Evolutionary conservation across 179 eudicot genomes (phyloP).

Genomic region (Carnegiea gigantea): DNA sequence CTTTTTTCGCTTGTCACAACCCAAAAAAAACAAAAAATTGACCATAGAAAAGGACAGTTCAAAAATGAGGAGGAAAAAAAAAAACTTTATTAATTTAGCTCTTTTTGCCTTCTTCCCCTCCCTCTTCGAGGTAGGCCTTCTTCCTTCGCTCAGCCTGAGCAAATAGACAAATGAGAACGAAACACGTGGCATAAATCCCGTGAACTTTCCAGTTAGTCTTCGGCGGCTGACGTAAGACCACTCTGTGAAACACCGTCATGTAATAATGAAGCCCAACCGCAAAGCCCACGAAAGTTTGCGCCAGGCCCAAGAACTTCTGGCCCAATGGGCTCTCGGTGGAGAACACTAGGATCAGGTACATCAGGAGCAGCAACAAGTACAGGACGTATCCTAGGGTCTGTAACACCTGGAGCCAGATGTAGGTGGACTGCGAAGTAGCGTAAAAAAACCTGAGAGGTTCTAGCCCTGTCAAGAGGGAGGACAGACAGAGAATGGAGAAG

Average conservation of each 20-base stretch:
- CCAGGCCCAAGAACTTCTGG: constrained; percentile 69
- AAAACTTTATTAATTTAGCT: constrained; percentile 26
- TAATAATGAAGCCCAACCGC: constrained; percentile 92
- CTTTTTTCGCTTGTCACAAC: neutral
- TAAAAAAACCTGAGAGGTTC: constrained; percentile 85
- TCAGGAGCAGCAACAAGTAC: constrained; percentile 59
- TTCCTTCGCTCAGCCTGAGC: constrained; percentile 71
- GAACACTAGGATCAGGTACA: constrained; percentile 72
- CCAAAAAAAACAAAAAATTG: neutral
- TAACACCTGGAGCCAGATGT: constrained; percentile 66
- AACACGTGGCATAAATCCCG: constrained; percentile 85
- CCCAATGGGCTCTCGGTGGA: constrained; percentile 62
- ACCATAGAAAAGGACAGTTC: constrained; percentile 3
- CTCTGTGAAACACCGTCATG: constrained; percentile 81
- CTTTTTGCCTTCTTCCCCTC: constrained; percentile 70
- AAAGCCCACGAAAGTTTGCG: constrained; percentile 75
- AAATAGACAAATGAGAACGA: constrained; percentile 69
- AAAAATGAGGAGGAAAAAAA: neutral
- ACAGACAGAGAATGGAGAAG: constrained; percentile 71
- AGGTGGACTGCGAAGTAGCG: constrained; percentile 75
- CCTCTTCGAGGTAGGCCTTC: constrained; percentile 76
- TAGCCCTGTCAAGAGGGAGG: constrained; percentile 67
- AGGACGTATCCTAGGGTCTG: constrained; percentile 76
- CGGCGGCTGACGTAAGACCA: constrained; percentile 77
- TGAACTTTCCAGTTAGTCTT: constrained; percentile 81